A percentile compares a stretch with the other conserved stretches of the same genome.
Evolutionary conservation across 2,329 filamentous ascomycete genomes (phyloP).

Genomic region (Pseudogymnoascus verrucosus): DNA sequence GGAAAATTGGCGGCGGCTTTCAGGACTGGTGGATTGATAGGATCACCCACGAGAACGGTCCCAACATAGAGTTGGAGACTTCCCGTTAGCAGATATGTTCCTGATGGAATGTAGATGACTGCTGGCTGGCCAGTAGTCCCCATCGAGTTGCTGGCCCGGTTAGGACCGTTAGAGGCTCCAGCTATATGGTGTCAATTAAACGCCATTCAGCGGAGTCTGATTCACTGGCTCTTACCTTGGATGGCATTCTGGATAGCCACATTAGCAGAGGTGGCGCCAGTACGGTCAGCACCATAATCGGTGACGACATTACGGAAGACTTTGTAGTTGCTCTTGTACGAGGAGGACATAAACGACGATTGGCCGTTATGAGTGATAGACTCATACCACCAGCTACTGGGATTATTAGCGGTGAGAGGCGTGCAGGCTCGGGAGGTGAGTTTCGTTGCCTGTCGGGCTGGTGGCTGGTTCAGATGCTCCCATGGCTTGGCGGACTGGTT

Average conservation of each 20-base stretch:
- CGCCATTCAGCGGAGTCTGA: too few relatives aligned
- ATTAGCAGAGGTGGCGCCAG: slow-evolving; percentile 25
- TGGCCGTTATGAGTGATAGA: slow-evolving; percentile 7
- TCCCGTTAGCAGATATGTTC: slow-evolving; percentile 20
- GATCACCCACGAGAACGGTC: slow-evolving; percentile 22
- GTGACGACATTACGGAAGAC: slow-evolving; percentile 32
- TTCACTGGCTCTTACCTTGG: too few relatives aligned
- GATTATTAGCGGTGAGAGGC: too few relatives aligned
- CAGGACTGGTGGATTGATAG: slow-evolving; percentile 25
- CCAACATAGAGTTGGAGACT: slow-evolving; percentile 20
- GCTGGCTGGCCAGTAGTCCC: too few relatives aligned
- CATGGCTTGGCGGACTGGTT: slow-evolving; percentile 16
- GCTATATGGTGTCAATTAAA: too few relatives aligned
- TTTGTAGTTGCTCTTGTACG: slow-evolving; percentile 16
- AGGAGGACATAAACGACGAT: slow-evolving; percentile 22
- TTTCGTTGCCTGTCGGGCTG: too few relatives aligned
- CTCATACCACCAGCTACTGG: too few relatives aligned
- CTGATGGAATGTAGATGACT: slow-evolving; percentile 12
- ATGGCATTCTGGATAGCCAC: slow-evolving; percentile 20
- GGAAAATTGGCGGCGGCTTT: slow-evolving; percentile 22
- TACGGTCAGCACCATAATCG: slow-evolving; percentile 29
- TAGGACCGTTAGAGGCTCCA: too few relatives aligned
- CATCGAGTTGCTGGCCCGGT: too few relatives aligned
- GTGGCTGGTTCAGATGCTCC: background rate
- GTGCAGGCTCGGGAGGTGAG: too few relatives aligned